These are phyloP conservation scores for Monilinia polystroma DNA, from an alignment of 2,329 filamentous ascomycete genomes.

Conservation along the genomic window DNA sequence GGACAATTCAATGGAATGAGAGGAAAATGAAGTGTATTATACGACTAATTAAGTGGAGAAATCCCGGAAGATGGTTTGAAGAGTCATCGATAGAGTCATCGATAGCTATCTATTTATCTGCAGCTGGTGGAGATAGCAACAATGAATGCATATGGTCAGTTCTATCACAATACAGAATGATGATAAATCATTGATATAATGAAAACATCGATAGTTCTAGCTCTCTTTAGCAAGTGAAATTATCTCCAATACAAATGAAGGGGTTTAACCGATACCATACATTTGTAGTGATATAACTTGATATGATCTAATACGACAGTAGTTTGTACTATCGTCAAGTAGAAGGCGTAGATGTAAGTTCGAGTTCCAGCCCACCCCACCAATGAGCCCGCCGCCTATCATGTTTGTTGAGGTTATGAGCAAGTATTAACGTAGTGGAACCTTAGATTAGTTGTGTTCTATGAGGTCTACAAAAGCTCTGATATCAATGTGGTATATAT, in stretches of 20 bases:
- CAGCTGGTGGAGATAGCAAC: constrained; percentile 1
- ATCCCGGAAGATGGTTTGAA: not conserved
- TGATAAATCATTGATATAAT: not conserved
- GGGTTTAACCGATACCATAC: not conserved
- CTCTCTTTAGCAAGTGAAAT: not conserved
- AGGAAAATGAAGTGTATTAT: constrained; percentile 1
- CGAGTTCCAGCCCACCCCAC: not conserved
- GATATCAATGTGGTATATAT: too few relatives aligned
- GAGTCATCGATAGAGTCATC: constrained; percentile 18
- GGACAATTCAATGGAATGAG: not conserved
- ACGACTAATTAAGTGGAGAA: constrained; percentile 5
- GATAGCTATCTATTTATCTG: not conserved
- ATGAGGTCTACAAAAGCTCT: too few relatives aligned
- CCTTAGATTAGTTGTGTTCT: too few relatives aligned
- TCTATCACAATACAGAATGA: not conserved
- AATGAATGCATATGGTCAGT: not conserved
- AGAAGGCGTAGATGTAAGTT: constrained; percentile 10
- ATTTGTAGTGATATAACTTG: not conserved
- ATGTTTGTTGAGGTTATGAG: not conserved
- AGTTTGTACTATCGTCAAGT: not conserved
- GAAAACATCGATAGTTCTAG: not conserved
- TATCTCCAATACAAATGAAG: not conserved
- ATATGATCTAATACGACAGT: not conserved
- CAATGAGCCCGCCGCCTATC: not conserved
- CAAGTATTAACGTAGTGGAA: too few relatives aligned